phyloP scores from a whole-genome alignment of 192 early-diverging fungal genomes.

The Piromyces finnis region DNA sequence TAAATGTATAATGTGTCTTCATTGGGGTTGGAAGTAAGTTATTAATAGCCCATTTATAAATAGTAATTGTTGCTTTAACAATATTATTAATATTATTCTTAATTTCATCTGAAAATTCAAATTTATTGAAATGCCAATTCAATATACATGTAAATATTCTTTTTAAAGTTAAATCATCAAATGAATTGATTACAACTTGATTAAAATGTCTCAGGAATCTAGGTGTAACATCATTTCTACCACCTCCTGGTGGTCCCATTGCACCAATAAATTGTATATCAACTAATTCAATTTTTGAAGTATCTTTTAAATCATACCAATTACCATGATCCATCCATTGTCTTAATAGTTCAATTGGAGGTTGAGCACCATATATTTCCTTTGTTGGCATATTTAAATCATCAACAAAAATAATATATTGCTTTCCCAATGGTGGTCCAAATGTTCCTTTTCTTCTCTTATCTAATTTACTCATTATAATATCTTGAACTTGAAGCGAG shows the following conservation, averaged over 20 bases:
- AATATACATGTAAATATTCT: constrained; percentile 32
- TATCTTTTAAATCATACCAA: constrained; percentile 47
- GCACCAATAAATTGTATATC: constrained; percentile 21
- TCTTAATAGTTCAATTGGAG: constrained; percentile 36
- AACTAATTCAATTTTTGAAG: constrained; percentile 26
- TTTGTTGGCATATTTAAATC: constrained; percentile 45
- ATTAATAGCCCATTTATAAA: constrained; percentile 27
- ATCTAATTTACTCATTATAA: constrained; percentile 43
- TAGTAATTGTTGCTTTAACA: constrained; percentile 22
- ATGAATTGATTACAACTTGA: constrained; percentile 26
- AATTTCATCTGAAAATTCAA: constrained; percentile 18
- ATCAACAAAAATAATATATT: constrained; percentile 33
- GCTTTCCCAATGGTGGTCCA: constrained; percentile 32
- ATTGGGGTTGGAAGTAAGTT: constrained; percentile 33
- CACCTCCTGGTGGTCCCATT: constrained; percentile 42
- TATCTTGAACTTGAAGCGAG: constrained; percentile 33
- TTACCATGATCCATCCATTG: constrained; percentile 44
- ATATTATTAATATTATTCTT: constrained; percentile 11
- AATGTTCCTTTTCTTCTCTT: constrained; percentile 39
- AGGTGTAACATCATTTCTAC: constrained; percentile 28
- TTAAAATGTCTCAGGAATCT: constrained; percentile 38
- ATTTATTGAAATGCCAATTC: constrained; percentile 28
- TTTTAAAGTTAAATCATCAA: constrained; percentile 29
- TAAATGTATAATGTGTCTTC: constrained; percentile 45
- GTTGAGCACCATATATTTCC: constrained; percentile 40